These are phyloP conservation scores for Neopestalotiopsis sp. DNA, from an alignment of 2,329 filamentous ascomycete species.

Conservation along the genomic window DNA sequence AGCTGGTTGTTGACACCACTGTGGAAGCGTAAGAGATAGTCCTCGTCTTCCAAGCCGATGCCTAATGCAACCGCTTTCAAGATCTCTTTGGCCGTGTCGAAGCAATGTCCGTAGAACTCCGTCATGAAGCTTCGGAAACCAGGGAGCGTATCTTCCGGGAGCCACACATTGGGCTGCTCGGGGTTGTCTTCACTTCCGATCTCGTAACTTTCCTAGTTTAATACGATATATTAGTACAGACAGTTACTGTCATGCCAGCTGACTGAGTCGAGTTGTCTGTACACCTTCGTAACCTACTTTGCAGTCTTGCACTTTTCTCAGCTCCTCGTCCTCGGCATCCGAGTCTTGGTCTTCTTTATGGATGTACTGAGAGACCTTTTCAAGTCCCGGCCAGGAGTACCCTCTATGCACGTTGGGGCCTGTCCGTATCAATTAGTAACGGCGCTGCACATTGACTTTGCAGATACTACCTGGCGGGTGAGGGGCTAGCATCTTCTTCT, in stretches of 20 bases:
- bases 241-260: slow-evolving; percentile 23
- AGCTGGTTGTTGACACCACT: slow-evolving; percentile 63
- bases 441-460: not conserved
- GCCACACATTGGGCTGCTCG: slow-evolving; percentile 55
- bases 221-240: not conserved
- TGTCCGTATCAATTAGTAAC: not conserved
- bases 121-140: slow-evolving; percentile 54
- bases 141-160: slow-evolving; percentile 49
- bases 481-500: slow-evolving; percentile 42
- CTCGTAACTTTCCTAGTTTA: slow-evolving; percentile 54
- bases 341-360: slow-evolving; percentile 45
- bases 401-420: slow-evolving; percentile 57
- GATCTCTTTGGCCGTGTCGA: slow-evolving; percentile 45
- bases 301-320: slow-evolving; percentile 52
- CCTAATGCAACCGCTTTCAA: slow-evolving; percentile 52
- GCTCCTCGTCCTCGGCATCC: slow-evolving; percentile 38
- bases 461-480: slow-evolving; percentile 33
- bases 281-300: slow-evolving; percentile 44
- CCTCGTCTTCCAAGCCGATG: slow-evolving; percentile 50
- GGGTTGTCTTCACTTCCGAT: slow-evolving; percentile 53
- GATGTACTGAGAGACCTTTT: slow-evolving; percentile 57
- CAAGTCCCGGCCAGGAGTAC: slow-evolving; percentile 59
- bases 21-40: slow-evolving; percentile 53
- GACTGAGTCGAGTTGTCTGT: not conserved
- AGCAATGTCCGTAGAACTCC: slow-evolving; percentile 55